phyloP scores from a whole-genome alignment of 306 rosid genomes.

The Cajanus cajan region DNA sequence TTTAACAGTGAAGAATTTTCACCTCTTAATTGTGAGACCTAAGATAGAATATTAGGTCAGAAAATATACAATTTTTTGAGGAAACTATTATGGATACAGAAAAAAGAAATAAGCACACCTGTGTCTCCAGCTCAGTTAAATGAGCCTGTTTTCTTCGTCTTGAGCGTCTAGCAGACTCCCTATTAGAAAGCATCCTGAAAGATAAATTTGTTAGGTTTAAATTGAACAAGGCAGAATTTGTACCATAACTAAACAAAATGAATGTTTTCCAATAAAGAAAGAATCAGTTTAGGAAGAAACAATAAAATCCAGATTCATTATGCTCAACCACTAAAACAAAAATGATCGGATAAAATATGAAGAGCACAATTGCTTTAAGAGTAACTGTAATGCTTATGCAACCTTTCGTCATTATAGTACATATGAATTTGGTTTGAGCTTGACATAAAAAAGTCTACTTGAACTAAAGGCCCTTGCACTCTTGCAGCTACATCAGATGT shows the following conservation, averaged over 20 bases:
- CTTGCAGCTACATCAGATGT: background rate
- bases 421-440: background rate
- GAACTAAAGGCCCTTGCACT: background rate
- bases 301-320: background rate
- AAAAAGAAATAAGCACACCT: slow-evolving; percentile 42
- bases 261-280: background rate
- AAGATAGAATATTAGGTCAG: slow-evolving; percentile 30
- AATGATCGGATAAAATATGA: background rate
- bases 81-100: background rate
- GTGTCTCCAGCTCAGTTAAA: slow-evolving; percentile 87
- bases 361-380: slow-evolving; percentile 7
- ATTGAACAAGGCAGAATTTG: slow-evolving; percentile 18
- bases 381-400: background rate
- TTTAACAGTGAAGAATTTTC: slow-evolving; percentile 83
- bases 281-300: background rate
- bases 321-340: background rate
- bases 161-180: slow-evolving; percentile 98
- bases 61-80: background rate
- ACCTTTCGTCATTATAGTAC: background rate
- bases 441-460: background rate
- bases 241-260: slow-evolving; percentile 5
- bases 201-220: slow-evolving; percentile 11
- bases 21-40: slow-evolving; percentile 81
- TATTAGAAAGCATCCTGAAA: slow-evolving; percentile 94
- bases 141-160: slow-evolving; percentile 98